Conservation (phyloP, 768 basidiomycete species). For the Lactarius deliciosus region DNA sequence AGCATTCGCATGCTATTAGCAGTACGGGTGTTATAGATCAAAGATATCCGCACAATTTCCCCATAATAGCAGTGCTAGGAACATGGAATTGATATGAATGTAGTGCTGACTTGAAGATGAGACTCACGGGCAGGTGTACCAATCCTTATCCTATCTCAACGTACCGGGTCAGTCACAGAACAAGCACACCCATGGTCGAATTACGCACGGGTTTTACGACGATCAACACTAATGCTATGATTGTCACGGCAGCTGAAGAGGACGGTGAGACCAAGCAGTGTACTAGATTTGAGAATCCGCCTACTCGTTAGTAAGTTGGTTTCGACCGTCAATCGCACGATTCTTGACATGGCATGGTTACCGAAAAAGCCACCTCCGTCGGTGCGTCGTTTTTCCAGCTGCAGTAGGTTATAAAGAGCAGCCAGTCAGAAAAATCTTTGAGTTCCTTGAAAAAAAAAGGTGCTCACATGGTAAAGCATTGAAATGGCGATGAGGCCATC, state of each 20-base stretch:
- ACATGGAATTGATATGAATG: background rate
- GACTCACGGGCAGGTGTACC: constrained; percentile 19
- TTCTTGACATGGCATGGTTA: background rate
- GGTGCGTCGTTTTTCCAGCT: background rate
- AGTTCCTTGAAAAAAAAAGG: no score
- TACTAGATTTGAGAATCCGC: background rate
- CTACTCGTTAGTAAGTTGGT: constrained; percentile 1
- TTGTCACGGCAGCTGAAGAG: background rate
- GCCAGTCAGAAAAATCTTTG: background rate
- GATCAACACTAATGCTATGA: constrained; percentile 1
- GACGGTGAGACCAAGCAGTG: background rate
- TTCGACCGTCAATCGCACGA: background rate
- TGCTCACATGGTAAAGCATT: background rate
- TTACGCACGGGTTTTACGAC: constrained; percentile 6
- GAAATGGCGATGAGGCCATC: background rate
- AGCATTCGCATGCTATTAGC: background rate
- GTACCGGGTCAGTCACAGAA: background rate
- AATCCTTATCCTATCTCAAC: constrained; percentile 10
- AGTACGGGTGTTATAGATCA: no score
- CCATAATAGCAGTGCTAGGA: constrained; percentile 14
- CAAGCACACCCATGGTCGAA: no score
- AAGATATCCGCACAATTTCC: constrained; percentile 12
- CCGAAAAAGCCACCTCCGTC: no score
- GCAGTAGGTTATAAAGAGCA: background rate
- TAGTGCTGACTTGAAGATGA: background rate